Evolutionary conservation across 805 yeast species (phyloP).

Genomic region (Metschnikowia santaceciliae): DNA sequence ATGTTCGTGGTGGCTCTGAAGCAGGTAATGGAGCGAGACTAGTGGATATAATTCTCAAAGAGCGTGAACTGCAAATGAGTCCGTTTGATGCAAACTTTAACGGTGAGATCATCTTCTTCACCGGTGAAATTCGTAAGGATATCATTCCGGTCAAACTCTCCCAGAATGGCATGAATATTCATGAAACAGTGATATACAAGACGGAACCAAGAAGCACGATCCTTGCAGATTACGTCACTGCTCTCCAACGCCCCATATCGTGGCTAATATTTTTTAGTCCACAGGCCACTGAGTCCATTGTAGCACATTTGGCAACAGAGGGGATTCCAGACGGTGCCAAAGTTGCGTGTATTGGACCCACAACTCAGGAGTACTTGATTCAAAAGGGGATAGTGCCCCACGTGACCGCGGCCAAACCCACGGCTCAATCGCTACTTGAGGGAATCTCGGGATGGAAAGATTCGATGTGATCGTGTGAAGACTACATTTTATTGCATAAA

Average conservation of each 20-base stretch:
- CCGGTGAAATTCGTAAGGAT: slow-evolving; percentile 83
- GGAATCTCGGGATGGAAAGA: slow-evolving; percentile 24
- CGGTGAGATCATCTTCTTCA: slow-evolving; percentile 57
- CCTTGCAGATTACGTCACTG: slow-evolving; percentile 30
- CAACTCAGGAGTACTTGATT: slow-evolving; percentile 64
- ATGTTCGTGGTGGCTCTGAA: slow-evolving; percentile 64
- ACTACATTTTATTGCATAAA: neutral
- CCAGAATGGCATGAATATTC: slow-evolving; percentile 40
- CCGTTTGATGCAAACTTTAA: neutral
- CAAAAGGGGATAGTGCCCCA: slow-evolving; percentile 52
- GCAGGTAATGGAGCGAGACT: slow-evolving; percentile 81
- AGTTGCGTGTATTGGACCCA: slow-evolving; percentile 89
- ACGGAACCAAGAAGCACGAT: slow-evolving; percentile 54
- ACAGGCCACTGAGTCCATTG: slow-evolving; percentile 71
- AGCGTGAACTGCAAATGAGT: slow-evolving; percentile 20
- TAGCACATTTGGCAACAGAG: slow-evolving; percentile 33
- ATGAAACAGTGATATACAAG: slow-evolving; percentile 64
- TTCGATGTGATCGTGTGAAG: neutral
- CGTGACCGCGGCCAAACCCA: slow-evolving; percentile 69
- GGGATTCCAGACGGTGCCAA: slow-evolving; percentile 23
- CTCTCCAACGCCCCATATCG: slow-evolving; percentile 11
- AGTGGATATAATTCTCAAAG: slow-evolving; percentile 55
- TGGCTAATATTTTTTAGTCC: slow-evolving; percentile 93
- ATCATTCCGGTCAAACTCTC: slow-evolving; percentile 64
- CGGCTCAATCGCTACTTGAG: slow-evolving; percentile 52